Evolutionary conservation across 768 basidiomycete genomes (phyloP).

Genomic region (Coprinopsis cinerea): DNA sequence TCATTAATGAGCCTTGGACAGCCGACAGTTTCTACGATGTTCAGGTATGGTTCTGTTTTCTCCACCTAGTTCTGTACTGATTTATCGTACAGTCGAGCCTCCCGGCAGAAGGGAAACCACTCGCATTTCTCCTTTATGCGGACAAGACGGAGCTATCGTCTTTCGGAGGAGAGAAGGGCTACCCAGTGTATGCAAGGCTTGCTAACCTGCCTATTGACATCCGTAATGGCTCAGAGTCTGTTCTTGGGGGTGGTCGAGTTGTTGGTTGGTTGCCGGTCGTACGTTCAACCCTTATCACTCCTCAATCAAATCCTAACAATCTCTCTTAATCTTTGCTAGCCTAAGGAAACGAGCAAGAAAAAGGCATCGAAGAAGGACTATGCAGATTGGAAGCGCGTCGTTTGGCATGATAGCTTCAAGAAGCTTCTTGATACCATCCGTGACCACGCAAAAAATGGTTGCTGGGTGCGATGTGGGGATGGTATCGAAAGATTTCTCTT

Average conservation of each 20-base stretch:
- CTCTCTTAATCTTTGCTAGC: constrained; percentile 11
- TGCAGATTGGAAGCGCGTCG: constrained; percentile 25
- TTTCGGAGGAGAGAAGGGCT: constrained; percentile 28
- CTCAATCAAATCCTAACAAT: background rate
- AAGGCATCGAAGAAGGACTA: constrained; percentile 21
- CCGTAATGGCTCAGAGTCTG: constrained; percentile 22
- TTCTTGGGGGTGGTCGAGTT: constrained; percentile 26
- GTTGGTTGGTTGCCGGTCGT: constrained; percentile 35
- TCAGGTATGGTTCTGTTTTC: constrained; percentile 21
- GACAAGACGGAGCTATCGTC: constrained; percentile 32
- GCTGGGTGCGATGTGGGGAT: constrained; percentile 10
- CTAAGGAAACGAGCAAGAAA: constrained; percentile 21
- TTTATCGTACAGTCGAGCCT: constrained; percentile 10
- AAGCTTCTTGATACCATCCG: constrained; percentile 23
- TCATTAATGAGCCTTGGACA: constrained; percentile 33
- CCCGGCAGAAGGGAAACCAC: constrained; percentile 19
- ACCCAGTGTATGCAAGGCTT: constrained; percentile 27
- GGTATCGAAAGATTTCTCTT: constrained; percentile 22
- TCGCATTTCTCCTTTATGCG: constrained; percentile 29
- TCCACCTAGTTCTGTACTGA: constrained; percentile 6
- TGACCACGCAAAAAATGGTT: constrained; percentile 7
- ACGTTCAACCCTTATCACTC: constrained; percentile 8
- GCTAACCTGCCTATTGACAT: constrained; percentile 26
- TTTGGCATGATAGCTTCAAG: constrained; percentile 32
- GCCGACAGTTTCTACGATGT: constrained; percentile 30